Percentiles rank a stretch among this genome's conserved stretches.
Evolutionary conservation across 2,329 filamentous ascomycete species (phyloP).

Genomic region (Lasiodiplodia theobromae): DNA sequence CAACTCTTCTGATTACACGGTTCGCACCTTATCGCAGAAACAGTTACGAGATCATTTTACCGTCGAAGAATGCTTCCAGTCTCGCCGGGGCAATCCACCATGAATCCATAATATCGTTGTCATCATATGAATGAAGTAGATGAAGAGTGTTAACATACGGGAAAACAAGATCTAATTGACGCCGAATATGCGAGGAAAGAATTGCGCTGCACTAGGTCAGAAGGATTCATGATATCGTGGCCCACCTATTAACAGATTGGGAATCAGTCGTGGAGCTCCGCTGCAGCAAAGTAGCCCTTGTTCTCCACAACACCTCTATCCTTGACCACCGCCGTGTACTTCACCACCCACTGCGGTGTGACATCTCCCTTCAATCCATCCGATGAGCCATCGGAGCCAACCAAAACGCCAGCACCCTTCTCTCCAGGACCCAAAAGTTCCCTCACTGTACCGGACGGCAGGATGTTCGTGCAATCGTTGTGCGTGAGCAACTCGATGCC

Average conservation of each 20-base stretch:
- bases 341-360: conserved; percentile 90
- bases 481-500: conserved; percentile 90
- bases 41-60: no score
- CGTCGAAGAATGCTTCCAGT: no score
- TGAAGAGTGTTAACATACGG: not conserved
- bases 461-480: conserved; percentile 89
- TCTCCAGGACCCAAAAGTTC: conserved; percentile 79
- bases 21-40: no score
- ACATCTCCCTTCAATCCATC: conserved; percentile 77
- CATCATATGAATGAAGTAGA: not conserved
- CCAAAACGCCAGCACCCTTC: conserved; percentile 77
- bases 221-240: not conserved
- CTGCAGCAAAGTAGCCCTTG: conserved; percentile 94
- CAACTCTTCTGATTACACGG: no score
- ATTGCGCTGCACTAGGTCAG: not conserved
- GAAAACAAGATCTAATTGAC: not conserved
- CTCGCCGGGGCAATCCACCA: no score
- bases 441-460: conserved; percentile 83
- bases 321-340: conserved; percentile 95
- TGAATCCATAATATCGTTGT: not conserved
- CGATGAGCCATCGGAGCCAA: conserved; percentile 60
- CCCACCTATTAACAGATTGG: not conserved
- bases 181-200: not conserved
- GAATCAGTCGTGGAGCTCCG: conserved; percentile 65
- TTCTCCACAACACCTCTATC: conserved; percentile 96